phyloP scores from a whole-genome alignment of 768 basidiomycete species.

The Udeniomyces megalosporus region DNA sequence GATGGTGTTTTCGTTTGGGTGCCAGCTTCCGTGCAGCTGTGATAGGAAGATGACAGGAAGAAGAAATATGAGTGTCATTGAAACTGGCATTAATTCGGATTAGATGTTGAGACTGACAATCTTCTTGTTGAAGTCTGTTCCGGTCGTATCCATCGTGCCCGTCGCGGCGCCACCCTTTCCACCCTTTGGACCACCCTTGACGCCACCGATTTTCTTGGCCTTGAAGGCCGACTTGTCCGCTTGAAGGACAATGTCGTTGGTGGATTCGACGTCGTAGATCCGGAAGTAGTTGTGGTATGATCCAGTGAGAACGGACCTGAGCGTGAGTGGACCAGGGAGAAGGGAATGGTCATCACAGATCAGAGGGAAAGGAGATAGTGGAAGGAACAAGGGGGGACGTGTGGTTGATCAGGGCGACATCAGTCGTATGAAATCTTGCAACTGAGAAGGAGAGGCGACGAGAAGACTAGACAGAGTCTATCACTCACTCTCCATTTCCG shows the following conservation, averaged over 20 bases:
- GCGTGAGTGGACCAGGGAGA: background rate
- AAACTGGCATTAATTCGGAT: too few species aligned
- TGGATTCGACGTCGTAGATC: conserved; percentile 64
- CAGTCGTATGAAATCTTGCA: background rate
- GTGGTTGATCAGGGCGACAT: background rate
- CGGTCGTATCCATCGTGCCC: conserved; percentile 58
- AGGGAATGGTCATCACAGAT: too few species aligned
- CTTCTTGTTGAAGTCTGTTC: conserved; percentile 86
- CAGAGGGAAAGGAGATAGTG: too few species aligned
- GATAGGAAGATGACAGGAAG: conserved; percentile 2
- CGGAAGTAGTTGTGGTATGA: conserved; percentile 99
- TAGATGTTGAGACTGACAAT: conserved; percentile 47
- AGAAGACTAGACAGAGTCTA: background rate
- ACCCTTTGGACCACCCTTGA: conserved; percentile 40
- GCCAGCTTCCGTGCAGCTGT: conserved; percentile 45
- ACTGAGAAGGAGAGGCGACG: too few species aligned
- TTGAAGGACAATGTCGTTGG: conserved; percentile 81
- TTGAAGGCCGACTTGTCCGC: conserved; percentile 99
- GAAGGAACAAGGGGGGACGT: background rate
- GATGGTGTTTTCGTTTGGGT: conserved; percentile 94
- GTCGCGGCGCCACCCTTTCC: conserved; percentile 39
- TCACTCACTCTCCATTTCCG: conserved; percentile 67
- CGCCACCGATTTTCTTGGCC: conserved; percentile 91
- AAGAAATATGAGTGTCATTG: conserved; percentile 31
- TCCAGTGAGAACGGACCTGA: conserved; percentile 89